Percentiles rank a stretch among this genome's conserved stretches.
Evolutionary conservation across 495 filamentous ascomycete genomes (phyloP).

Genomic region (Xylaria grammica): DNA sequence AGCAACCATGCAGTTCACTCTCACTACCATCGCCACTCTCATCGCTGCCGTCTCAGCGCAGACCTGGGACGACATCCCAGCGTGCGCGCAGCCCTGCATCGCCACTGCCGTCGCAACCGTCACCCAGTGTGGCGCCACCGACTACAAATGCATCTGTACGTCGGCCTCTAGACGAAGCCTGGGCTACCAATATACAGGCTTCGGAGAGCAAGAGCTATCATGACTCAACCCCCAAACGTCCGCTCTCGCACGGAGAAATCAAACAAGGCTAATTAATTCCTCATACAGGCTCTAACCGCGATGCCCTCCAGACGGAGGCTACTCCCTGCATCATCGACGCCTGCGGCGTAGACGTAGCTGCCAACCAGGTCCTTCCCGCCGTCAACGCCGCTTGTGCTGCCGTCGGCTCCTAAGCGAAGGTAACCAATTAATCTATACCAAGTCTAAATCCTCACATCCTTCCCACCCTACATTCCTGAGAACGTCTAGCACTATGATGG

Average conservation of each 20-base stretch:
- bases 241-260: background rate
- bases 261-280: background rate
- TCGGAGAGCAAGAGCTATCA: no score
- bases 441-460: no score
- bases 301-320: background rate
- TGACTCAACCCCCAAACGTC: background rate
- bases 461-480: no score
- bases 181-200: no score
- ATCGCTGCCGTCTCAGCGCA: slow-evolving; percentile 13
- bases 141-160: slow-evolving; percentile 12
- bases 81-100: slow-evolving; percentile 17
- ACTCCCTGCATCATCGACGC: background rate
- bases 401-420: no score
- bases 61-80: slow-evolving; percentile 15
- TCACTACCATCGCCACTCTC: background rate
- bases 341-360: background rate
- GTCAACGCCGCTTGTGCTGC: slow-evolving; percentile 12
- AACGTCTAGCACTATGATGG: no score
- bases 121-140: slow-evolving; percentile 1
- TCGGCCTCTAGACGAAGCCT: background rate
- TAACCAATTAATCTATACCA: no score
- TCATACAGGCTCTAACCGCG: background rate
- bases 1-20: slow-evolving; percentile 12
- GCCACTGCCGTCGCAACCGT: background rate
- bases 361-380: slow-evolving; percentile 1